Evolutionary conservation across 2,329 filamentous ascomycete species (phyloP).

Genomic region (Huntiella decipiens): DNA sequence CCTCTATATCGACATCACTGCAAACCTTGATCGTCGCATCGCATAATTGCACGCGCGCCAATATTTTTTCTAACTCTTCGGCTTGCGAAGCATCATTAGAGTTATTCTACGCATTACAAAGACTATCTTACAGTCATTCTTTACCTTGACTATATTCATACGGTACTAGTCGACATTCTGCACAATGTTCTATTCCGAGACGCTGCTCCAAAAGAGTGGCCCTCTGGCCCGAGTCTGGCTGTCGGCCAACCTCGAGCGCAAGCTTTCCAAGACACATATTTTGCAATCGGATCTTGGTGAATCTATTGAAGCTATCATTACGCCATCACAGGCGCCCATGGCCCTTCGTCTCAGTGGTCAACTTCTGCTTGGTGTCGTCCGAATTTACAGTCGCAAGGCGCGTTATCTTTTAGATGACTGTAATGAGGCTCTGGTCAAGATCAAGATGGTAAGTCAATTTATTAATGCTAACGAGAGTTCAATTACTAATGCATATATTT

Average conservation of each 20-base stretch:
- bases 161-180: constrained; percentile 8
- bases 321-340: constrained; percentile 82
- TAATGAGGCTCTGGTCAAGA: constrained; percentile 92
- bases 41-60: neutral
- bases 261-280: constrained; percentile 92
- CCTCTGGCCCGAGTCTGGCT: constrained; percentile 95
- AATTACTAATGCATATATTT: neutral
- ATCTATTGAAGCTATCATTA: constrained; percentile 89
- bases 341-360: constrained; percentile 86
- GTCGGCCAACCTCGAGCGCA: constrained; percentile 93
- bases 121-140: neutral
- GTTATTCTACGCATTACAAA: neutral
- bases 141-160: constrained; percentile 1
- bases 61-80: neutral
- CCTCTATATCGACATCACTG: neutral
- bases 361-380: constrained; percentile 81
- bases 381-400: constrained; percentile 94
- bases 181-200: constrained; percentile 94
- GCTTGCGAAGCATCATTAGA: neutral
- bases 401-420: constrained; percentile 93
- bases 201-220: constrained; percentile 87
- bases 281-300: constrained; percentile 85
- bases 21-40: constrained; percentile 4
- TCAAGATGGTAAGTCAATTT: constrained; percentile 63
- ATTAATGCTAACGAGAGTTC: neutral